These are phyloP conservation scores for Lepidium aucheri DNA, from an alignment of 345 rosid species.

Conservation along the genomic window DNA sequence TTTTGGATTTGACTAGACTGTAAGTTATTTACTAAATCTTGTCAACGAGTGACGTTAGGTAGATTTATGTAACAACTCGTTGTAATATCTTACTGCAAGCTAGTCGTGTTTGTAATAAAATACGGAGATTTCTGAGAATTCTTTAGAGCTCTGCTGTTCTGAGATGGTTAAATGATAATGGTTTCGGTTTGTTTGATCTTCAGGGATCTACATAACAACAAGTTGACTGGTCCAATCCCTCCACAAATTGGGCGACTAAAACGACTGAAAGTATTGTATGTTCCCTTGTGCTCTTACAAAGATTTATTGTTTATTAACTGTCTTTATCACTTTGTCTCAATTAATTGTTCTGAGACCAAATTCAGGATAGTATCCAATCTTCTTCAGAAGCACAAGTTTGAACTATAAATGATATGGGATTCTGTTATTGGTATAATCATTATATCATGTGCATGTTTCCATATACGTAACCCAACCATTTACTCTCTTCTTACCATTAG, in stretches of 20 bases:
- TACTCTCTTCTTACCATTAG: slow-evolving; percentile 29
- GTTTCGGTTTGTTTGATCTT: slow-evolving; percentile 4
- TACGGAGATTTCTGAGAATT: not conserved
- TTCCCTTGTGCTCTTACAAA: not conserved
- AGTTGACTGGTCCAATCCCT: slow-evolving; percentile 94
- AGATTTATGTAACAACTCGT: not conserved
- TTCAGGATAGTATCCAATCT: not conserved
- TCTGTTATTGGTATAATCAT: not conserved
- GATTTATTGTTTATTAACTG: not conserved
- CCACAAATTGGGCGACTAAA: slow-evolving; percentile 86
- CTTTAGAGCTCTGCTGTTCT: not conserved
- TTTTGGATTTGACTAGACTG: slow-evolving; percentile 86
- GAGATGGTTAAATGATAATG: not conserved
- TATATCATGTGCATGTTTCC: not conserved
- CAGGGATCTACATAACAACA: slow-evolving; percentile 98
- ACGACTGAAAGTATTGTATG: slow-evolving; percentile 77
- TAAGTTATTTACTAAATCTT: slow-evolving; percentile 29
- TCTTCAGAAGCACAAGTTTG: not conserved
- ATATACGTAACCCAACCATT: not conserved
- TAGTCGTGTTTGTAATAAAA: not conserved
- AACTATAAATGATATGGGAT: not conserved
- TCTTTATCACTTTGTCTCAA: not conserved
- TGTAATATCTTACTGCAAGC: not conserved
- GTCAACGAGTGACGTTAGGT: not conserved
- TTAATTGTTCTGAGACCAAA: not conserved